Conservation (phyloP, 768 basidiomycete species). For the Mycena galopus region DNA sequence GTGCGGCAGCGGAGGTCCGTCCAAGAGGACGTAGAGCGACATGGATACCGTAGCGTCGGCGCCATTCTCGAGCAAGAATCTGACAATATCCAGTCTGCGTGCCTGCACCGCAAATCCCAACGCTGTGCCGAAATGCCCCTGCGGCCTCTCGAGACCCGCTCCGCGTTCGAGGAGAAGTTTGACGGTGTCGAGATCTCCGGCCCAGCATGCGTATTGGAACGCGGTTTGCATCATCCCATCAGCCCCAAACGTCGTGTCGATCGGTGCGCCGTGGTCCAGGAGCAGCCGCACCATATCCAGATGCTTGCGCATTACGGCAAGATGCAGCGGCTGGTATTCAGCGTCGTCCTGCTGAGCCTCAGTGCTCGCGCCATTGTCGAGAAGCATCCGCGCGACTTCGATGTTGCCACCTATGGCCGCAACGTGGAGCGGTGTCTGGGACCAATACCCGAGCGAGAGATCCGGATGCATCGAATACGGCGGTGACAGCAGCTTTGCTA, state of each 20-base stretch:
- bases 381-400: too few relatives aligned
- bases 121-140: slow-evolving; percentile 4
- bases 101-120: slow-evolving; percentile 16
- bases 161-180: slow-evolving; percentile 5
- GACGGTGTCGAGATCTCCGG: neutral
- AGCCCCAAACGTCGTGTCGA: neutral
- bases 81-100: neutral
- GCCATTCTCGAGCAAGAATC: slow-evolving; percentile 11
- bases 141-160: neutral
- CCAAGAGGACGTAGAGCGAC: neutral
- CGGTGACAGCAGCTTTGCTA: too few relatives aligned
- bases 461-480: too few relatives aligned
- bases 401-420: too few relatives aligned
- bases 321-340: slow-evolving; percentile 1
- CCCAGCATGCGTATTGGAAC: neutral
- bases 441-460: too few relatives aligned
- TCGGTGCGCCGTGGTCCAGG: neutral
- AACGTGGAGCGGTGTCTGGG: too few relatives aligned
- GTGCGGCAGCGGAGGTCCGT: neutral
- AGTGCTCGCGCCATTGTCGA: slow-evolving; percentile 14
- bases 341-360: neutral
- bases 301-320: neutral
- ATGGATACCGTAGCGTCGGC: slow-evolving; percentile 5
- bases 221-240: neutral
- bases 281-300: slow-evolving; percentile 12